Percentiles rank a stretch among this genome's conserved stretches.
phyloP scores from a whole-genome alignment of 148 eudicot genomes.

The Chenopodium formosanum region DNA sequence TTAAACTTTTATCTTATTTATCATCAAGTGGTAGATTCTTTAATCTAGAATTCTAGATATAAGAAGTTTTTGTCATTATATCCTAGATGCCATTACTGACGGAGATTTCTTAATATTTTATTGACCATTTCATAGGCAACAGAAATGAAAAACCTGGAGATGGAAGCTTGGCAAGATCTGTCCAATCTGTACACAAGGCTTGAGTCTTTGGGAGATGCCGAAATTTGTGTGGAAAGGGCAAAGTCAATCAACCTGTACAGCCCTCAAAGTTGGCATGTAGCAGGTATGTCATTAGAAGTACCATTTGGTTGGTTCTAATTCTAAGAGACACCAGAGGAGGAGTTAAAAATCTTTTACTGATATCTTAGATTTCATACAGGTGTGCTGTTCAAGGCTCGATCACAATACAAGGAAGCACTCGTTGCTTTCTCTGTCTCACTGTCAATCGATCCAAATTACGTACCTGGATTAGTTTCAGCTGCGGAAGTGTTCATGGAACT shows the following conservation, averaged over 20 bases:
- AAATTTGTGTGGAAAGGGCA: slow-evolving; percentile 61
- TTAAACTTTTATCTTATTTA: background rate
- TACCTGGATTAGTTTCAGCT: slow-evolving; percentile 65
- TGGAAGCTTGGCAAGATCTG: slow-evolving; percentile 89
- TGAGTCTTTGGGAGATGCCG: slow-evolving; percentile 70
- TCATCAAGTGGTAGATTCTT: background rate
- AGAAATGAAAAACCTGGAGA: slow-evolving; percentile 48
- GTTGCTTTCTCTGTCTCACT: slow-evolving; percentile 58
- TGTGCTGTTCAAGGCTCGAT: slow-evolving; percentile 44
- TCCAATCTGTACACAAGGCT: slow-evolving; percentile 61
- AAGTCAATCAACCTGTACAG: slow-evolving; percentile 44
- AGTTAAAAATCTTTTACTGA: background rate
- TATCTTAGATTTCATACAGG: slow-evolving; percentile 37
- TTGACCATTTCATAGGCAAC: slow-evolving; percentile 28
- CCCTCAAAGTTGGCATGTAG: slow-evolving; percentile 71
- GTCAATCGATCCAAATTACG: slow-evolving; percentile 69
- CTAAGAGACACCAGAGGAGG: background rate
- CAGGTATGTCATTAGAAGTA: slow-evolving; percentile 42
- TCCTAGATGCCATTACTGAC: background rate
- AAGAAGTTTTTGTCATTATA: background rate
- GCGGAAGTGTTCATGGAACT: slow-evolving; percentile 54
- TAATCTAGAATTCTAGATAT: background rate
- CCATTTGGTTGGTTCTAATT: background rate
- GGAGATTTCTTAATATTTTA: background rate
- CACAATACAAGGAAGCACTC: slow-evolving; percentile 56